These are phyloP conservation scores for Coemansia sp. DNA, from an alignment of 192 early-diverging fungal species.

Conservation along the genomic window DNA sequence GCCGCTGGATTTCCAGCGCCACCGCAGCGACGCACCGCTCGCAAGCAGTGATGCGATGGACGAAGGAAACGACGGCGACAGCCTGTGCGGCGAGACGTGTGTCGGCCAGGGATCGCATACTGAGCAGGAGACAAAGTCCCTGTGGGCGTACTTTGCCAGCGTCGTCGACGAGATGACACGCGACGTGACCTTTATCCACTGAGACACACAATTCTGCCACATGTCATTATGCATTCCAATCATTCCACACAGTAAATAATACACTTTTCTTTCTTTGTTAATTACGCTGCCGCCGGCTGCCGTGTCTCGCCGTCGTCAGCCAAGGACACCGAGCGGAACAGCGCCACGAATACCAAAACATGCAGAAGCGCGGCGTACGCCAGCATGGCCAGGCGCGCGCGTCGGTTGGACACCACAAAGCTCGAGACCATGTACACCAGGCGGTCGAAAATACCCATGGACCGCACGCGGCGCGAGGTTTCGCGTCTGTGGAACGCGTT, in stretches of 20 bases:
- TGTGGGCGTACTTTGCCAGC: slow-evolving; percentile 26
- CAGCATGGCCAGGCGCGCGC: slow-evolving; percentile 21
- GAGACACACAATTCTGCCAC: neutral
- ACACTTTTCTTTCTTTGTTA: neutral
- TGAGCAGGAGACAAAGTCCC: neutral
- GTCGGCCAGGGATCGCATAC: too few species aligned
- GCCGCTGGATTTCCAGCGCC: slow-evolving; percentile 34
- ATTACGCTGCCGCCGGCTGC: slow-evolving; percentile 2
- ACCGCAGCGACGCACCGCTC: neutral
- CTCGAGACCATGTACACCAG: slow-evolving; percentile 50
- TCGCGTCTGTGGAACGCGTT: slow-evolving; percentile 77
- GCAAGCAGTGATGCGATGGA: neutral
- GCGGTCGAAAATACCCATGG: slow-evolving; percentile 76
- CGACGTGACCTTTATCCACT: slow-evolving; percentile 31
- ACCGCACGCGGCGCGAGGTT: slow-evolving; percentile 62
- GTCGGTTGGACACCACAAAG: slow-evolving; percentile 34
- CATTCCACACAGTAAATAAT: slow-evolving; percentile 1
- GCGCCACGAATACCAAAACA: slow-evolving; percentile 70
- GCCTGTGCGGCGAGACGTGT: too few species aligned
- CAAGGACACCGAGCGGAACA: slow-evolving; percentile 52
- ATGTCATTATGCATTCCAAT: neutral
- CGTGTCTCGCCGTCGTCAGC: slow-evolving; percentile 14
- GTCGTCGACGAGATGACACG: slow-evolving; percentile 30
- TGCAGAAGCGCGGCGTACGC: slow-evolving; percentile 60
- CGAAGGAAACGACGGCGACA: neutral